A percentile compares a stretch with the other conserved stretches of the same genome.
These are phyloP conservation scores for Diaporthe sp. DNA, from an alignment of 2,329 filamentous ascomycete genomes.

Conservation along the genomic window DNA sequence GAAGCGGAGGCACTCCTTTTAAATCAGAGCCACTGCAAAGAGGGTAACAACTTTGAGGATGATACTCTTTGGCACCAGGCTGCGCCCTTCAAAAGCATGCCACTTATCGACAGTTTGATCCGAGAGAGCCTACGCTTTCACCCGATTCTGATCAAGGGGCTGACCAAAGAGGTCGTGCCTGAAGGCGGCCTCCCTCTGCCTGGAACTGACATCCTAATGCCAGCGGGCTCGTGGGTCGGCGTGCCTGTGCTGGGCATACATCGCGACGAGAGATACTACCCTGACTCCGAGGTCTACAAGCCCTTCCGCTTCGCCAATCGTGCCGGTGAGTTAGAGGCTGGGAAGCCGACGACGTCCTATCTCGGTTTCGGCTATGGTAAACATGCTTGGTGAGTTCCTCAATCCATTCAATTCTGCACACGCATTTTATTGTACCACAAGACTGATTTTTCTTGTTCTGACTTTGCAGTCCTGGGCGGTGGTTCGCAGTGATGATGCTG, in stretches of 20 bases:
- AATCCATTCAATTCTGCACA: not conserved
- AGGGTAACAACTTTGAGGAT: not conserved
- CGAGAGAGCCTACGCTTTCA: conserved; percentile 18
- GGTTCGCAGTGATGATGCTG: conserved; percentile 12
- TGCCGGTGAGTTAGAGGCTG: not conserved
- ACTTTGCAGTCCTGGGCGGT: conserved; percentile 8
- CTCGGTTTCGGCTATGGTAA: conserved; percentile 11
- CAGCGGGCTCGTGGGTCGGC: conserved; percentile 15
- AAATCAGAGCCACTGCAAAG: not conserved
- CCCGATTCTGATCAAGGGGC: conserved; percentile 5
- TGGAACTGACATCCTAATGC: not conserved
- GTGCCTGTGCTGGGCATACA: conserved; percentile 9
- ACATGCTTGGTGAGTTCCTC: conserved; percentile 3
- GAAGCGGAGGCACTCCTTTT: not conserved
- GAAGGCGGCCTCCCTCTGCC: not conserved
- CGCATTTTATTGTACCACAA: not conserved
- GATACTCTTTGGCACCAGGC: not conserved
- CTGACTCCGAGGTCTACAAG: not conserved
- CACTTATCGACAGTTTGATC: conserved; percentile 8
- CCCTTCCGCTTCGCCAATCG: not conserved
- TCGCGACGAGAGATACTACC: conserved; percentile 14
- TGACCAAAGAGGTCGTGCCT: conserved; percentile 8
- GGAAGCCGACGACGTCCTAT: conserved; percentile 12
- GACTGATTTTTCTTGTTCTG: not conserved
- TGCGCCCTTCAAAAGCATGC: conserved; percentile 1